phyloP scores from a whole-genome alignment of 225 moss, liverwort and hornwort genomes.

The Bryum argenteum region DNA sequence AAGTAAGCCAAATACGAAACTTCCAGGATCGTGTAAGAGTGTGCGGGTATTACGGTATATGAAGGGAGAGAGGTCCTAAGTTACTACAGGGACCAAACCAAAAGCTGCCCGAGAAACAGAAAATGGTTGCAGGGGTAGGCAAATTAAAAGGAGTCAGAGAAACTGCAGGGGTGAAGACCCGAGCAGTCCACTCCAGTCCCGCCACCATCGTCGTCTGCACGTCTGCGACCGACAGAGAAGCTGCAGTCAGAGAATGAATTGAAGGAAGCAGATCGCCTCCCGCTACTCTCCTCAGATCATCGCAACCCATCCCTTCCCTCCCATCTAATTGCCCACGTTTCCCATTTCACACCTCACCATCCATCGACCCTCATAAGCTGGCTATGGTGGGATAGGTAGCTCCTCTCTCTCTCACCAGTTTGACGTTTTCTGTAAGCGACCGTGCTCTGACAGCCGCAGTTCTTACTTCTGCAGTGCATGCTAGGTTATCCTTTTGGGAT shows the following conservation, averaged over 20 bases:
- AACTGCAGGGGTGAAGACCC: neutral
- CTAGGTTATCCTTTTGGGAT: slow-evolving; percentile 29
- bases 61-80: no score
- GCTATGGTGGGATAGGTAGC: slow-evolving; percentile 9
- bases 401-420: neutral
- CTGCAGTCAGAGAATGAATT: slow-evolving; percentile 12
- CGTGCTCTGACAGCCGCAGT: slow-evolving; percentile 32
- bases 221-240: slow-evolving; percentile 3
- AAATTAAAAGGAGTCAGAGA: no score
- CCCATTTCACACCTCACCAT: no score
- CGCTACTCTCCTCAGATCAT: slow-evolving; percentile 17
- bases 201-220: slow-evolving; percentile 4
- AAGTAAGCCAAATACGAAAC: no score
- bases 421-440: slow-evolving; percentile 10
- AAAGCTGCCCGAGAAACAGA: no score
- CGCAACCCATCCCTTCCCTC: no score
- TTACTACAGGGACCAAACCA: no score
- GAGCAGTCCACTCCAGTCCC: neutral
- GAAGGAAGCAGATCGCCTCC: neutral
- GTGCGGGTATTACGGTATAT: no score
- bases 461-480: neutral
- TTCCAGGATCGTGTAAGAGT: no score
- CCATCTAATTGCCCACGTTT: no score
- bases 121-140: no score
- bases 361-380: neutral